phyloP scores from a whole-genome alignment of 305 asterid genomes.

The Fraxinus baroniana region DNA sequence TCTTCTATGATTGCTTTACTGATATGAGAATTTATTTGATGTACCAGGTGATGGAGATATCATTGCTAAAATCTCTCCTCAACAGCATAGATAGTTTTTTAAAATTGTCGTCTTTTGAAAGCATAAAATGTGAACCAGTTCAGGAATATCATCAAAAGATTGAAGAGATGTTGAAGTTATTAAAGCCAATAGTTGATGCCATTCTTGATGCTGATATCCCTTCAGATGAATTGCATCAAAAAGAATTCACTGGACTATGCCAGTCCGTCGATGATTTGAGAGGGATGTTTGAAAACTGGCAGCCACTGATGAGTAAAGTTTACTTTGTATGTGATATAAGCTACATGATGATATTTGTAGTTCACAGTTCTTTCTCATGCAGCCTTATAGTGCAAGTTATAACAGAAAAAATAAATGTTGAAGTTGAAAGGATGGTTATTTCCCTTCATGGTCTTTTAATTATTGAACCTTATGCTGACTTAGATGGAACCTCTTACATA shows the following conservation, averaged over 20 bases:
- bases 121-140: conserved; percentile 56
- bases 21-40: conserved; percentile 16
- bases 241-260: conserved; percentile 52
- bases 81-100: conserved; percentile 50
- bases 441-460: not conserved
- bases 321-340: conserved; percentile 61
- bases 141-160: conserved; percentile 56
- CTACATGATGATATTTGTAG: conserved; percentile 15
- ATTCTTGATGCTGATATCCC: conserved; percentile 48
- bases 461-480: conserved; percentile 2
- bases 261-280: conserved; percentile 63
- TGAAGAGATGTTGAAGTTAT: conserved; percentile 64
- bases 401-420: not conserved
- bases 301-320: conserved; percentile 75
- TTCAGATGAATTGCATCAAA: conserved; percentile 58
- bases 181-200: conserved; percentile 63
- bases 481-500: conserved; percentile 8
- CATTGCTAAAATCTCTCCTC: conserved; percentile 64
- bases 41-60: conserved; percentile 68
- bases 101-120: conserved; percentile 54
- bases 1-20: conserved; percentile 15
- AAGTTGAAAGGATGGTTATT: not conserved
- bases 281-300: conserved; percentile 69
- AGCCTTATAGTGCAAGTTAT: not conserved
- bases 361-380: conserved; percentile 21